phyloP scores from a whole-genome alignment of 2,329 filamentous ascomycete species.

The Sphaceloma murrayae region DNA sequence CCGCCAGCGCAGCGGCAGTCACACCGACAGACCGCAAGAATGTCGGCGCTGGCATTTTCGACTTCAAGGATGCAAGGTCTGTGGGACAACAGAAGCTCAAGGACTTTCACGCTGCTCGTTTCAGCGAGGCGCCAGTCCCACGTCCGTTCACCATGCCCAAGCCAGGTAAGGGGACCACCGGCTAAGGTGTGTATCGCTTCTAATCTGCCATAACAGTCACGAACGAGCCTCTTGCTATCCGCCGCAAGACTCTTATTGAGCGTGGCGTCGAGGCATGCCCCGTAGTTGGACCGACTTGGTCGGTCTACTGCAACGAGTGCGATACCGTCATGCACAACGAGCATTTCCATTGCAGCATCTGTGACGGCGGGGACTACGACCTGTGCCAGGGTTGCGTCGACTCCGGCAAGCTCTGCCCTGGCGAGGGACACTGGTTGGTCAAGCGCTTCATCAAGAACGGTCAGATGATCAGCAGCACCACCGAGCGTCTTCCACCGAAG shows the following conservation, averaged over 20 bases:
- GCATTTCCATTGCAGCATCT: slow-evolving; percentile 92
- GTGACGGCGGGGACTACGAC: slow-evolving; percentile 89
- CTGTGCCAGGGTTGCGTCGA: slow-evolving; percentile 74
- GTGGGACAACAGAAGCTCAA: slow-evolving; percentile 22
- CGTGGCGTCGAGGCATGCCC: slow-evolving; percentile 23
- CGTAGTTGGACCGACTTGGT: slow-evolving; percentile 46
- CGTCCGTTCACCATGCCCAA: slow-evolving; percentile 29
- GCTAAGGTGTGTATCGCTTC: slow-evolving; percentile 11
- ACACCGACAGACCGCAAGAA: slow-evolving; percentile 22
- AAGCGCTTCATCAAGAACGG: slow-evolving; percentile 77
- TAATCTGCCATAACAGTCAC: slow-evolving; percentile 18
- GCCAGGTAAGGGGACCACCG: slow-evolving; percentile 11
- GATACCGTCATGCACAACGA: slow-evolving; percentile 65
- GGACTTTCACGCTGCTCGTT: slow-evolving; percentile 16
- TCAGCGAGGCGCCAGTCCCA: slow-evolving; percentile 35
- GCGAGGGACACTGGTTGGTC: slow-evolving; percentile 82
- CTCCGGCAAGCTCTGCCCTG: slow-evolving; percentile 65
- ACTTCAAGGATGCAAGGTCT: slow-evolving; percentile 30
- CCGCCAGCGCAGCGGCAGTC: slow-evolving; percentile 24
- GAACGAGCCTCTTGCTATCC: slow-evolving; percentile 3
- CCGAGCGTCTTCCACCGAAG: slow-evolving; percentile 67
- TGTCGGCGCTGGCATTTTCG: slow-evolving; percentile 30
- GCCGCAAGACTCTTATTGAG: slow-evolving; percentile 3
- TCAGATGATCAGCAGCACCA: slow-evolving; percentile 72
- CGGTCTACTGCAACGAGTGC: slow-evolving; percentile 91